phyloP scores from a whole-genome alignment of 1,284 basidiomycete genomes.

The Malassezia brasiliensis region DNA sequence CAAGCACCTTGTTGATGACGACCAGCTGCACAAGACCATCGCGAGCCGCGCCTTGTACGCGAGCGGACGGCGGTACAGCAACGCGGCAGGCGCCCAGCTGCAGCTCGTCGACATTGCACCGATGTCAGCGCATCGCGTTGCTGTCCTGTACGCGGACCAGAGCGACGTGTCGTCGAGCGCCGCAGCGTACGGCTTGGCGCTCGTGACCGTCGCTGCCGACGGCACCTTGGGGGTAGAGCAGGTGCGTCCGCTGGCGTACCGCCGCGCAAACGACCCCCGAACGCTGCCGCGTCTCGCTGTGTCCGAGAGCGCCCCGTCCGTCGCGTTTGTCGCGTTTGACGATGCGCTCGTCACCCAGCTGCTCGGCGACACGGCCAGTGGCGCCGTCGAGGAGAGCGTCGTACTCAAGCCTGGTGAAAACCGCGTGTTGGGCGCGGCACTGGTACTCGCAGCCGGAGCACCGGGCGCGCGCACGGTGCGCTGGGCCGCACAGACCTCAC shows the following conservation, averaged over 20 bases:
- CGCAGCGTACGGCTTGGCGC: slow-evolving; percentile 24
- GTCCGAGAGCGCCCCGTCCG: slow-evolving; percentile 26
- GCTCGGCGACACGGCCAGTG: slow-evolving; percentile 18
- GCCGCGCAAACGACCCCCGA: slow-evolving; percentile 29
- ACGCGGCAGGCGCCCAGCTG: slow-evolving; percentile 22
- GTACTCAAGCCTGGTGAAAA: slow-evolving; percentile 39
- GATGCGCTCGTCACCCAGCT: slow-evolving; percentile 32
- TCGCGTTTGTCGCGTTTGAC: slow-evolving; percentile 34
- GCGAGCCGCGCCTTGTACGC: slow-evolving; percentile 24
- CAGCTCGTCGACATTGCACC: slow-evolving; percentile 20
- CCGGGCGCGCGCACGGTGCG: slow-evolving; percentile 11
- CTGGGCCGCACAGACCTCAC: slow-evolving; percentile 39
- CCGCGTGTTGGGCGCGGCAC: slow-evolving; percentile 42
- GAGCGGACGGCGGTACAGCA: slow-evolving; percentile 26
- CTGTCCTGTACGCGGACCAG: slow-evolving; percentile 28
- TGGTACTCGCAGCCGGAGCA: slow-evolving; percentile 17
- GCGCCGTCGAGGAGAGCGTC: slow-evolving; percentile 46
- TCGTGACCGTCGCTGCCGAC: slow-evolving; percentile 16
- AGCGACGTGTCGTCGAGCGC: slow-evolving; percentile 16
- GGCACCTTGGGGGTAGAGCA: not conserved
- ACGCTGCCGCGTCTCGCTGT: slow-evolving; percentile 29
- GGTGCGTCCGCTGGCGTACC: slow-evolving; percentile 11
- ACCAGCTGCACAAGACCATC: slow-evolving; percentile 1
- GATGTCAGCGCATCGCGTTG: slow-evolving; percentile 19
- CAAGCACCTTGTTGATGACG: slow-evolving; percentile 25